These are phyloP conservation scores for Lathyrus aphaca DNA, from an alignment of 306 rosid species.

Conservation along the genomic window DNA sequence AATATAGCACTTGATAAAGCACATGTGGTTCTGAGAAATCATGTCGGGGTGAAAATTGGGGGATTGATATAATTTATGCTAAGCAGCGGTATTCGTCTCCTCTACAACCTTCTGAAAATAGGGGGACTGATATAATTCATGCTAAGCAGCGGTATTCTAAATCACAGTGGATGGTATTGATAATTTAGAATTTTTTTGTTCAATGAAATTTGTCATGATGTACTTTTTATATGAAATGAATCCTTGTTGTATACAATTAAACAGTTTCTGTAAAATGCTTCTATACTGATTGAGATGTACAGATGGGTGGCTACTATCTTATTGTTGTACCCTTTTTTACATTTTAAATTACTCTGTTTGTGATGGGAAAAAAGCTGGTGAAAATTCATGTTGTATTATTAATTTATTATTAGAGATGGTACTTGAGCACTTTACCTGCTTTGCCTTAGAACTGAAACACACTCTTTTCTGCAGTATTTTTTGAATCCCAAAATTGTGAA, in stretches of 20 bases:
- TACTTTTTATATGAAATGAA: slow-evolving; percentile 6
- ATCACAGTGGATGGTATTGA: not conserved
- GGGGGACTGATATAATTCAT: too few relatives aligned
- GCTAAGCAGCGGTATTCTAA: too few relatives aligned
- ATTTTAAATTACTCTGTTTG: not conserved
- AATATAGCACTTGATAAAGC: too few relatives aligned
- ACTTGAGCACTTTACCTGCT: too few relatives aligned
- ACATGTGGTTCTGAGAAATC: too few relatives aligned
- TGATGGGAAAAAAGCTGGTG: not conserved
- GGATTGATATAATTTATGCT: too few relatives aligned
- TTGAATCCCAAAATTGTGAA: slow-evolving; percentile 76
- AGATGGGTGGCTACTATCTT: not conserved
- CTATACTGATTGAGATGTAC: slow-evolving; percentile 1
- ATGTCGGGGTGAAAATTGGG: too few relatives aligned
- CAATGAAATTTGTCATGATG: not conserved
- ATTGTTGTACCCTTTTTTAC: too few relatives aligned
- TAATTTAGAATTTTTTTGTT: not conserved
- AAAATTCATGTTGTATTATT: slow-evolving; percentile 1
- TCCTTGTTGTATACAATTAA: not conserved
- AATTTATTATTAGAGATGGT: not conserved
- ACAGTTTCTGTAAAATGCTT: not conserved
- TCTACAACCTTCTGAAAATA: too few relatives aligned
- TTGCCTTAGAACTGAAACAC: too few relatives aligned
- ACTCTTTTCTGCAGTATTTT: slow-evolving; percentile 64
- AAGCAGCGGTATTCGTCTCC: too few relatives aligned